Evolutionary conservation across 345 rosid genomes (phyloP).

Genomic region (Isatis tinctoria): DNA sequence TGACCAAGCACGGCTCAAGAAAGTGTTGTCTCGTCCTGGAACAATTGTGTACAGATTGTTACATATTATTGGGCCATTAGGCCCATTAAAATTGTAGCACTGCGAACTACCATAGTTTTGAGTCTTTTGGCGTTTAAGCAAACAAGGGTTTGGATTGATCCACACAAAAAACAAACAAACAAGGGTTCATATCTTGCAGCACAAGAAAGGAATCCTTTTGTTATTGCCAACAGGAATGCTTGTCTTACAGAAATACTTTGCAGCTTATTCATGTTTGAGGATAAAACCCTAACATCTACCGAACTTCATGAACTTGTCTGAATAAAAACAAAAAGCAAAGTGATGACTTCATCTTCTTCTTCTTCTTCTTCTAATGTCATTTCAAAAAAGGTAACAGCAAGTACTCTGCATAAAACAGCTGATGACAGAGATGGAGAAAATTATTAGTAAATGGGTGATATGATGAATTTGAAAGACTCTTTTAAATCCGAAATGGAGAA

Average conservation of each 20-base stretch:
- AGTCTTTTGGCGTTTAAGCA: too few relatives aligned
- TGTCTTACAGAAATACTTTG: not conserved
- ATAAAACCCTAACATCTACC: slow-evolving; percentile 10
- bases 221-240: not conserved
- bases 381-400: slow-evolving; percentile 79
- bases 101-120: too few relatives aligned
- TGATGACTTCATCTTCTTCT: not conserved
- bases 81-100: too few relatives aligned
- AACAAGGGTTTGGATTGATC: too few relatives aligned
- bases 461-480: not conserved
- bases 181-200: not conserved
- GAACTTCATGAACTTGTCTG: not conserved
- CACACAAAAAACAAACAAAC: too few relatives aligned
- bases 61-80: not conserved
- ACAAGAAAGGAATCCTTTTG: not conserved
- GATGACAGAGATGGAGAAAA: slow-evolving; percentile 24
- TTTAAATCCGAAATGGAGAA: not conserved
- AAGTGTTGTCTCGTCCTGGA: not conserved
- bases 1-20: too few relatives aligned
- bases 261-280: not conserved
- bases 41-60: not conserved
- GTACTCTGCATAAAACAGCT: slow-evolving; percentile 95
- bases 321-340: not conserved
- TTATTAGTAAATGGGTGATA: not conserved
- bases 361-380: slow-evolving; percentile 28